Evolutionary conservation across 306 rosid genomes (phyloP).

Genomic region (Casuarina glauca): DNA sequence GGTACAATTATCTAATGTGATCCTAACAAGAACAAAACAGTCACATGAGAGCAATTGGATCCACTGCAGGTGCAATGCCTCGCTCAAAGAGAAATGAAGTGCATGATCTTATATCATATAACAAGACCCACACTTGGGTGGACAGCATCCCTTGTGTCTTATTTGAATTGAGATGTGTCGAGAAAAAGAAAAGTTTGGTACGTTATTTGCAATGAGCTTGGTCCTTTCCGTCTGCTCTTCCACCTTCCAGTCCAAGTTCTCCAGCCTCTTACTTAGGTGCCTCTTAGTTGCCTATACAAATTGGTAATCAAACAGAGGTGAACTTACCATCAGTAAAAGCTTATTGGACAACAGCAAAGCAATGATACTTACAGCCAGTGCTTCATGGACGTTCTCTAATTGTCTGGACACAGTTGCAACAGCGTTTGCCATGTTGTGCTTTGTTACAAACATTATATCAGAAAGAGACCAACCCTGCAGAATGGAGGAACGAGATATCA

Average conservation of each 20-base stretch:
- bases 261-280: constrained; percentile 67
- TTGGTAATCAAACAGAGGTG: constrained; percentile 4
- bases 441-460: constrained; percentile 84
- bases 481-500: not conserved
- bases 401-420: constrained; percentile 64
- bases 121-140: not conserved
- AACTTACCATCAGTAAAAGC: constrained; percentile 24
- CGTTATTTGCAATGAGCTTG: constrained; percentile 62
- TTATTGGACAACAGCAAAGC: constrained; percentile 8
- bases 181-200: constrained; percentile 35
- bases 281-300: constrained; percentile 59
- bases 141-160: not conserved
- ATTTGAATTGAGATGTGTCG: constrained; percentile 8
- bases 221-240: constrained; percentile 62
- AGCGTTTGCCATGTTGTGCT: constrained; percentile 74
- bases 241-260: constrained; percentile 62
- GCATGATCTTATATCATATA: not conserved
- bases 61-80: not conserved
- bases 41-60: not conserved
- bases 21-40: constrained; percentile 14
- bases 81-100: constrained; percentile 1
- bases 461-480: constrained; percentile 73
- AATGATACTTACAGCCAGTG: constrained; percentile 68
- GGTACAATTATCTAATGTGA: not conserved
- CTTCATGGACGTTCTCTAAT: constrained; percentile 66